phyloP scores from a whole-genome alignment of 495 filamentous ascomycete genomes.

The Penicillium flavigenum region DNA sequence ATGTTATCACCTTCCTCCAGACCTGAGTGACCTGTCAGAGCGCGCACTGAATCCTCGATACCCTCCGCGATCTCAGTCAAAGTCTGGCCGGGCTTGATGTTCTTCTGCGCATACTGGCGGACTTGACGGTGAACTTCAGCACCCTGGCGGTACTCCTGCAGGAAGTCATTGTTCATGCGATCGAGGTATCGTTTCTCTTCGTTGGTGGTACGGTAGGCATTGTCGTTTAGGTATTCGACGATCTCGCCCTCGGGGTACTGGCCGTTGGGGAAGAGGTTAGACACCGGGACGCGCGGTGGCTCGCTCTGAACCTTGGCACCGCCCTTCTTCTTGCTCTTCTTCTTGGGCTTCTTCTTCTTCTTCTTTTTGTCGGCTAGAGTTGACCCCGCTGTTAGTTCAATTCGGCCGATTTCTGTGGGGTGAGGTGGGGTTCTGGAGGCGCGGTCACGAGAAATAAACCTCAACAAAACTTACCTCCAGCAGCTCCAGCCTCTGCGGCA shows the following conservation, averaged over 20 bases:
- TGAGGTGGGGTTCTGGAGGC: slow-evolving; percentile 7
- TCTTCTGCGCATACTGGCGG: slow-evolving; percentile 76
- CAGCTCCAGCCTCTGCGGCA: slow-evolving; percentile 40
- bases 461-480: slow-evolving; percentile 40
- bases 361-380: slow-evolving; percentile 65
- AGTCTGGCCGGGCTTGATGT: slow-evolving; percentile 76
- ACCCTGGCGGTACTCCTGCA: slow-evolving; percentile 82
- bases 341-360: slow-evolving; percentile 81
- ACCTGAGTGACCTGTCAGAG: slow-evolving; percentile 73
- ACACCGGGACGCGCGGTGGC: slow-evolving; percentile 73
- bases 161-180: slow-evolving; percentile 78
- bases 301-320: slow-evolving; percentile 68
- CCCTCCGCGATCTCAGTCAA: slow-evolving; percentile 80
- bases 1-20: slow-evolving; percentile 76
- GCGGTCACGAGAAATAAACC: background rate
- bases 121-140: slow-evolving; percentile 88
- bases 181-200: slow-evolving; percentile 88
- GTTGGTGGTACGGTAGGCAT: slow-evolving; percentile 75
- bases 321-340: slow-evolving; percentile 70
- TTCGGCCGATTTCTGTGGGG: background rate
- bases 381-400: slow-evolving; percentile 14
- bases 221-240: slow-evolving; percentile 73
- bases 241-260: slow-evolving; percentile 80
- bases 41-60: slow-evolving; percentile 82
- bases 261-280: slow-evolving; percentile 71